Base-by-base conservation (phyloP, 805 yeast genomes). In the Candida corydali region DNA sequence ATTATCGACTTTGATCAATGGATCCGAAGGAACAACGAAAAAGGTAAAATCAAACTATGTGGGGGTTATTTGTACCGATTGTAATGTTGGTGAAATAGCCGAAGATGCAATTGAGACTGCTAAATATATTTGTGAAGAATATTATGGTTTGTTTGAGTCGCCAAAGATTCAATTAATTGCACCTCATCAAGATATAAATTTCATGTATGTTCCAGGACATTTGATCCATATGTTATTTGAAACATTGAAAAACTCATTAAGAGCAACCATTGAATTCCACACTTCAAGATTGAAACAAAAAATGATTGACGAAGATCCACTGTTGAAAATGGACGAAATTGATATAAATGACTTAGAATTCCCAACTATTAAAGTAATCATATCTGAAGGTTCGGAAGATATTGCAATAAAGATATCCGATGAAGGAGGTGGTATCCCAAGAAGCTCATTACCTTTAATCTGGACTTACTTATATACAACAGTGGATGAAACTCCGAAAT, bases 401-500 rank as follows among this genome's bases (percentile, higher is more conserved):
- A 86, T 88, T 47, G 87, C 96, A 8, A 82, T 87, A 49, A 88
- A 88, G 58, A 80, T 87, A 43, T 80, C 89, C 19, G 96, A 87
- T 56, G 95, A 87, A 62, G 96, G 96, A 25, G 96, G 96, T 20
- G 96, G 96, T 16, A 86, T 88, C 42, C 85, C 95, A 2, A 70
- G 95, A 42, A 73, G 86, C 42, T 89, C 84, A 38, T 75, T 85
- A 11, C 93, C 95, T 3, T 68, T 84, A 44, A 84, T 87, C 29
- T 88, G 95, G 96, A 85, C 95, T 0, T 87, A 87, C 57, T 72
- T 88, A 57, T 87, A 87, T 62, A 88, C 96, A 3, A 85, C 96
- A 0, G 95, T 88, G 32, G 78, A 79, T 47, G 73, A 78, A 36
- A 74, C 83, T 5, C 91, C 91, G 0, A 72, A 68, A 16, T 60